Percentiles rank a stretch among this genome's conserved stretches.
phyloP scores from a whole-genome alignment of 1,139 yeast genomes.

The Candida pseudocylindracea region DNA sequence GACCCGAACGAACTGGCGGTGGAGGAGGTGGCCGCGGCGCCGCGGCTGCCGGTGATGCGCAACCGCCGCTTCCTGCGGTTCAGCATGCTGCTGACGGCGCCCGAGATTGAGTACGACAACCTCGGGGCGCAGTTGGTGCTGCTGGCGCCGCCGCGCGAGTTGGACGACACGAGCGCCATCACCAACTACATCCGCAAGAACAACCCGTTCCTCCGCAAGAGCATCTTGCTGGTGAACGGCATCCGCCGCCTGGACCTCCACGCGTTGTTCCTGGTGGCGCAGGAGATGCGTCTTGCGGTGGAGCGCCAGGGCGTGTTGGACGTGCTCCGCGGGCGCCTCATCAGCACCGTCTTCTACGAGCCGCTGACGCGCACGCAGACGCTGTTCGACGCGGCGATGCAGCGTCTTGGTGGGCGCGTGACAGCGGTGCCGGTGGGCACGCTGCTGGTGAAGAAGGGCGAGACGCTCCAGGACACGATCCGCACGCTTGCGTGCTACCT shows the following conservation, averaged over 20 bases:
- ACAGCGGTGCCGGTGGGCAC: conserved; percentile 66
- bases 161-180: conserved; percentile 61
- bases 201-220: conserved; percentile 77
- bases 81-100: conserved; percentile 22
- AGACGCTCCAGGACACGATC: conserved; percentile 90
- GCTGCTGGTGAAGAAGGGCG: conserved; percentile 94
- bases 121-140: conserved; percentile 56
- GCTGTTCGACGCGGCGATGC: conserved; percentile 98
- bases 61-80: conserved; percentile 22
- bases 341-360: conserved; percentile 93
- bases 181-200: conserved; percentile 52
- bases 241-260: conserved; percentile 78
- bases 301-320: conserved; percentile 93
- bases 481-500: conserved; percentile 89
- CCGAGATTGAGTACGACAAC: conserved; percentile 25
- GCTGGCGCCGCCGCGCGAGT: conserved; percentile 39
- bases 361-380: conserved; percentile 96
- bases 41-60: conserved; percentile 15
- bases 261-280: conserved; percentile 85
- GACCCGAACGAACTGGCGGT: conserved; percentile 8
- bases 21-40: conserved; percentile 16
- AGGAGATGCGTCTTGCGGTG: conserved; percentile 92
- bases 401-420: conserved; percentile 96
- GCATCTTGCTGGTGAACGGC: conserved; percentile 73
- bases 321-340: conserved; percentile 68